Conservation (phyloP, 257 asterid species). For the Coffea canephora region DNA sequence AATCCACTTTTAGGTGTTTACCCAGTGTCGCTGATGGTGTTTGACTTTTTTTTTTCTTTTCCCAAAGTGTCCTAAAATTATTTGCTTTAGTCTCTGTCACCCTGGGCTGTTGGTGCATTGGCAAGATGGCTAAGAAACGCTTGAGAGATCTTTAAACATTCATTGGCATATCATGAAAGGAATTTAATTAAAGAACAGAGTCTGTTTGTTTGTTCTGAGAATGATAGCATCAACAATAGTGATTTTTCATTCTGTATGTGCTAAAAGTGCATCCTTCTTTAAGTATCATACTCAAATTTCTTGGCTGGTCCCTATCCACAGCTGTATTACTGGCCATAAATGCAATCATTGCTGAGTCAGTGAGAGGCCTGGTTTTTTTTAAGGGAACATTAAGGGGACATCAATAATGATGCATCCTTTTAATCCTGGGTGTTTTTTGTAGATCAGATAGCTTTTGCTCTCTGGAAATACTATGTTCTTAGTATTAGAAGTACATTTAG, state of each 20-base stretch:
- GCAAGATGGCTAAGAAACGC: too few relatives aligned
- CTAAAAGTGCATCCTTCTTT: not conserved
- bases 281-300: too few relatives aligned
- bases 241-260: not conserved
- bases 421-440: not conserved
- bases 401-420: not conserved
- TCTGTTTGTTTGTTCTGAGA: too few relatives aligned
- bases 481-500: not conserved
- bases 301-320: not conserved
- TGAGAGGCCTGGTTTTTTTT: not conserved
- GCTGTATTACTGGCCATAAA: not conserved
- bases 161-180: too few relatives aligned
- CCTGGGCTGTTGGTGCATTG: too few relatives aligned
- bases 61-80: too few relatives aligned
- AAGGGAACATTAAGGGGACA: not conserved
- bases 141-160: too few relatives aligned
- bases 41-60: not conserved
- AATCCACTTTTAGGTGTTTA: not conserved
- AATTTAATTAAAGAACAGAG: too few relatives aligned
- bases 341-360: not conserved
- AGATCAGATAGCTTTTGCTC: too few relatives aligned
- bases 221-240: not conserved
- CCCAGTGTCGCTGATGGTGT: not conserved
- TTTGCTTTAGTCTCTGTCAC: too few relatives aligned
- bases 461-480: not conserved